Evolutionary conservation across 2,329 filamentous ascomycete species (phyloP).

Genomic region (Penicillium sp.): DNA sequence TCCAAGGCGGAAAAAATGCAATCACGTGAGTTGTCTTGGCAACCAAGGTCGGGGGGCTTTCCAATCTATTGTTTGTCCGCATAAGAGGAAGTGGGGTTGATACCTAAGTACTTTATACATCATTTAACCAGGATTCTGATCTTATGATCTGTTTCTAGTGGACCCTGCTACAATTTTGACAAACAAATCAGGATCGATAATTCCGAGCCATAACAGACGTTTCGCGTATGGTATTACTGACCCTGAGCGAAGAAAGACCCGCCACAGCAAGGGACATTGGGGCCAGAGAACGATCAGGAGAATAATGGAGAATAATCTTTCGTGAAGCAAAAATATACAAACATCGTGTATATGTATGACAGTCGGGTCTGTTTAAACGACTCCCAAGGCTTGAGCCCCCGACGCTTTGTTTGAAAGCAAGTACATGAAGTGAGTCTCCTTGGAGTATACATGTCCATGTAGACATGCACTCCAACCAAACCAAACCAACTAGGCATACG

Average conservation of each 20-base stretch:
- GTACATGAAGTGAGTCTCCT: no score
- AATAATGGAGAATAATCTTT: background rate
- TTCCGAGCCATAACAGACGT: no score
- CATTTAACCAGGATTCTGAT: background rate
- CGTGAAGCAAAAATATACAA: background rate
- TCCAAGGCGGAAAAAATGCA: constrained; percentile 6
- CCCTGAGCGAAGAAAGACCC: background rate
- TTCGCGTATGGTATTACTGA: background rate
- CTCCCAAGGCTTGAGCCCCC: no score
- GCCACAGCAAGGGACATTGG: background rate
- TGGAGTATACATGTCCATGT: no score
- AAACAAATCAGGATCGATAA: no score
- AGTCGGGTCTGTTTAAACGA: no score
- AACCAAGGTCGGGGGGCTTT: background rate
- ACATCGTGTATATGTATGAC: background rate
- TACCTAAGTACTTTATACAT: background rate
- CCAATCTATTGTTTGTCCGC: background rate
- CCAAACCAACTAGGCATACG: no score
- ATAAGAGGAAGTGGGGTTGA: background rate
- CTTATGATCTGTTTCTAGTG: background rate
- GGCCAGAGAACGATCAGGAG: background rate
- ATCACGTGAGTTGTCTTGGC: constrained; percentile 7
- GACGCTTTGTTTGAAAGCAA: no score
- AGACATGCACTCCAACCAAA: no score
- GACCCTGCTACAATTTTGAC: background rate